These are phyloP conservation scores for Trichoderma citrinoviride DNA, from an alignment of 2,329 filamentous ascomycete species.

Conservation along the genomic window DNA sequence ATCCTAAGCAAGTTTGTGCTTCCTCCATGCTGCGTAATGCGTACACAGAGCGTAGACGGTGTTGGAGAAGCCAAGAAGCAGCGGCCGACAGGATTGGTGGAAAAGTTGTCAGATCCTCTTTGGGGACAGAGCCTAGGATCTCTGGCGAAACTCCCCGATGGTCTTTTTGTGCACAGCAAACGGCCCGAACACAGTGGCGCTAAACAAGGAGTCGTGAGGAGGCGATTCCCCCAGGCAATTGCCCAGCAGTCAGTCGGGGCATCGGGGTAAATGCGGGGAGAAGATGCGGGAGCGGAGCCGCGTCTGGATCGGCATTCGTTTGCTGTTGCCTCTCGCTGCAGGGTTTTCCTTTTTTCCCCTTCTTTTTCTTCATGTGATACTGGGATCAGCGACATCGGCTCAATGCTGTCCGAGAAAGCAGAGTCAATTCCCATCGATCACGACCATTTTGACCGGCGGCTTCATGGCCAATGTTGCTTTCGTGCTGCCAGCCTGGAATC, in stretches of 20 bases:
- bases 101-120: slow-evolving; percentile 2
- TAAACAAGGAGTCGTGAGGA: slow-evolving; percentile 4
- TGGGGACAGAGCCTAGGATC: neutral
- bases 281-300: slow-evolving; percentile 13
- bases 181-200: slow-evolving; percentile 19
- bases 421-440: neutral
- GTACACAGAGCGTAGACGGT: neutral
- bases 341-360: neutral
- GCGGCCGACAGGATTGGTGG: slow-evolving; percentile 6
- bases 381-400: neutral
- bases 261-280: slow-evolving; percentile 17
- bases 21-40: neutral
- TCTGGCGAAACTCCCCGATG: slow-evolving; percentile 21
- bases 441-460: too few relatives aligned
- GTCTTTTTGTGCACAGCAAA: slow-evolving; percentile 10
- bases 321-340: neutral
- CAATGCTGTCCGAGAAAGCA: neutral
- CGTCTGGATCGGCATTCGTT: slow-evolving; percentile 10
- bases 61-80: neutral
- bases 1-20: neutral
- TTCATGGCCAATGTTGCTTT: too few relatives aligned
- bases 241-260: neutral
- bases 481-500: too few relatives aligned
- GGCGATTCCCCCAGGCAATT: neutral
- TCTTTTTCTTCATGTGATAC: neutral